Evolutionary conservation across 257 asterid genomes (phyloP).

Genomic region (Petrea volubilis): DNA sequence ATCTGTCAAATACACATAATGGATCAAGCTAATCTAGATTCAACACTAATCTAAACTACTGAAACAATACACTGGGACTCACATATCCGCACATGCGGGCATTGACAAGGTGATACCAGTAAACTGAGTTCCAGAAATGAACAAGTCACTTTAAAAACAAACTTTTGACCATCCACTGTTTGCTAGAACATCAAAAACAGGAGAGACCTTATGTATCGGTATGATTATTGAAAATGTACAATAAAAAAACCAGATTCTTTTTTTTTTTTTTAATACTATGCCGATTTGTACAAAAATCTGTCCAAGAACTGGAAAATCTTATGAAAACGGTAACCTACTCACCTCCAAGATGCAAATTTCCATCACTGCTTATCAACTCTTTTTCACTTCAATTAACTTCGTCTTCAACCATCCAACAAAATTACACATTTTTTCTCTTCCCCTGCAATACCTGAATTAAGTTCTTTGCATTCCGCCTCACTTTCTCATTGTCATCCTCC

Average conservation of each 20-base stretch:
- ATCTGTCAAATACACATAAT: background rate
- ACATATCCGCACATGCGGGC: constrained; percentile 1
- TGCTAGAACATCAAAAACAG: constrained; percentile 22
- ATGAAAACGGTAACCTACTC: constrained; percentile 27
- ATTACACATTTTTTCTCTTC: constrained; percentile 36
- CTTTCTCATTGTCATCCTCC: constrained; percentile 90
- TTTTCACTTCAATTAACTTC: background rate
- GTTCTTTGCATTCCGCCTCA: constrained; percentile 72
- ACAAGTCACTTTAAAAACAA: constrained; percentile 14
- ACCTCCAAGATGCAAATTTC: constrained; percentile 35
- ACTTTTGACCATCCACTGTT: constrained; percentile 16
- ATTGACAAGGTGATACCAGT: background rate
- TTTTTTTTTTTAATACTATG: constrained; percentile 15
- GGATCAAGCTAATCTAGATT: background rate
- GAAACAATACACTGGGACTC: background rate
- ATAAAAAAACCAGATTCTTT: constrained; percentile 33
- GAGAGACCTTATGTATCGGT: constrained; percentile 19
- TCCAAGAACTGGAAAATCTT: constrained; percentile 24
- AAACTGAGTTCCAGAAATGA: constrained; percentile 1
- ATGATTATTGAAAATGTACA: constrained; percentile 43
- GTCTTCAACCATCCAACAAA: constrained; percentile 13
- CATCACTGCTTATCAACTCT: background rate
- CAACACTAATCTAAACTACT: background rate
- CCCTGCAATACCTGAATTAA: constrained; percentile 81
- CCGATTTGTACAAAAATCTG: constrained; percentile 50